Conservation (phyloP, 2,329 filamentous ascomycete species). For the Ophiobolus disseminans region DNA sequence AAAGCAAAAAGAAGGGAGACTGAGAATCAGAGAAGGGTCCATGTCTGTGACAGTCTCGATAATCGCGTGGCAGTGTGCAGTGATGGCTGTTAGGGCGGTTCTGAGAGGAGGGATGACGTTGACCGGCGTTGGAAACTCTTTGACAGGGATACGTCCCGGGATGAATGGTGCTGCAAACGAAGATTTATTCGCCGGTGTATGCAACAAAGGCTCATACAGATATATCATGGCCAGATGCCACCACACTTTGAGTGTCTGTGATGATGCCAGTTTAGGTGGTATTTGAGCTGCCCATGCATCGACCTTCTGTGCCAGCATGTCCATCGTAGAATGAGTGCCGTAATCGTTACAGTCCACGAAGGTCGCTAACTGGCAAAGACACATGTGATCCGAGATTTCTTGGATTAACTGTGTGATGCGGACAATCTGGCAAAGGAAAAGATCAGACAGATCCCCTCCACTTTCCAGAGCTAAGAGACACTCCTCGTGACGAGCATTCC, state of each 20-base stretch:
- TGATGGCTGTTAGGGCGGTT: conserved; percentile 19
- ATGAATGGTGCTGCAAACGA: conserved; percentile 36
- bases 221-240: conserved; percentile 33
- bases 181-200: conserved; percentile 37
- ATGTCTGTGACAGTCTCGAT: conserved; percentile 29
- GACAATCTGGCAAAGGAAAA: conserved; percentile 35
- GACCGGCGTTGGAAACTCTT: conserved; percentile 33
- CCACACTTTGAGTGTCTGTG: conserved; percentile 32
- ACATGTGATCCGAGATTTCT: conserved; percentile 27
- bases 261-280: conserved; percentile 25
- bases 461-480: conserved; percentile 27
- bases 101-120: conserved; percentile 24
- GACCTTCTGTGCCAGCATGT: conserved; percentile 24
- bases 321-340: conserved; percentile 22
- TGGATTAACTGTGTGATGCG: conserved; percentile 28
- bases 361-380: conserved; percentile 24
- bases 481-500: conserved; percentile 31
- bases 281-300: conserved; percentile 33
- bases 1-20: conserved; percentile 33
- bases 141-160: conserved; percentile 31
- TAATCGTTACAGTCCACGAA: conserved; percentile 33
- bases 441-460: conserved; percentile 22
- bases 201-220: conserved; percentile 29
- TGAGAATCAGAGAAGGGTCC: conserved; percentile 31
- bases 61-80: conserved; percentile 32